phyloP scores from a whole-genome alignment of 2,329 filamentous ascomycete genomes.

The Teratosphaeria gauchensis region DNA sequence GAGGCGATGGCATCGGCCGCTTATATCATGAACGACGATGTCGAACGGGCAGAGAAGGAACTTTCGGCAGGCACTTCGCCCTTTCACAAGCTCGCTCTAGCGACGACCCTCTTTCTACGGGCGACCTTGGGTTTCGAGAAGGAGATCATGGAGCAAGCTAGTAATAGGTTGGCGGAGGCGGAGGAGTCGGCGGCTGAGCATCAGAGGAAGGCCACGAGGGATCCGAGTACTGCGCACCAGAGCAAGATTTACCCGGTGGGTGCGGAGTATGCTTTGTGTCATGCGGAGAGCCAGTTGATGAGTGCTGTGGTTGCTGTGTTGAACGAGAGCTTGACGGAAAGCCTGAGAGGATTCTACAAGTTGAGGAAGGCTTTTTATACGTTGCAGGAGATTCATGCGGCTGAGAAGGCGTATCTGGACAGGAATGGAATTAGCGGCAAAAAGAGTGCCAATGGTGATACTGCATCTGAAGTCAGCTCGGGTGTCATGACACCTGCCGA shows the following conservation, averaged over 20 bases:
- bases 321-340: slow-evolving; percentile 87
- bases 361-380: slow-evolving; percentile 79
- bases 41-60: slow-evolving; percentile 68
- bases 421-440: neutral
- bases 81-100: slow-evolving; percentile 79
- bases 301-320: slow-evolving; percentile 77
- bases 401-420: slow-evolving; percentile 54
- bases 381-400: slow-evolving; percentile 66
- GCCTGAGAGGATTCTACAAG: slow-evolving; percentile 85
- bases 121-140: slow-evolving; percentile 88
- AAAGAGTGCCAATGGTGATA: neutral
- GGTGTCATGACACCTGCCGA: slow-evolving; percentile 8
- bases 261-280: slow-evolving; percentile 75
- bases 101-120: slow-evolving; percentile 73
- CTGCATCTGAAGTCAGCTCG: slow-evolving; percentile 3
- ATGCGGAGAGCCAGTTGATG: slow-evolving; percentile 83
- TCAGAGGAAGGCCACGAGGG: slow-evolving; percentile 63
- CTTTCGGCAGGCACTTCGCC: slow-evolving; percentile 65
- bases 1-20: slow-evolving; percentile 32
- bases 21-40: slow-evolving; percentile 43
- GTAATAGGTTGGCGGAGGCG: slow-evolving; percentile 59
- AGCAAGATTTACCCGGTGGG: slow-evolving; percentile 69
- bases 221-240: slow-evolving; percentile 41
- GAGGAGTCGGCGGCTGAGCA: slow-evolving; percentile 69
- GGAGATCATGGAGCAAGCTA: slow-evolving; percentile 78